phyloP scores from a whole-genome alignment of 805 yeast species.

The Scheffersomyces amazonensis region DNA sequence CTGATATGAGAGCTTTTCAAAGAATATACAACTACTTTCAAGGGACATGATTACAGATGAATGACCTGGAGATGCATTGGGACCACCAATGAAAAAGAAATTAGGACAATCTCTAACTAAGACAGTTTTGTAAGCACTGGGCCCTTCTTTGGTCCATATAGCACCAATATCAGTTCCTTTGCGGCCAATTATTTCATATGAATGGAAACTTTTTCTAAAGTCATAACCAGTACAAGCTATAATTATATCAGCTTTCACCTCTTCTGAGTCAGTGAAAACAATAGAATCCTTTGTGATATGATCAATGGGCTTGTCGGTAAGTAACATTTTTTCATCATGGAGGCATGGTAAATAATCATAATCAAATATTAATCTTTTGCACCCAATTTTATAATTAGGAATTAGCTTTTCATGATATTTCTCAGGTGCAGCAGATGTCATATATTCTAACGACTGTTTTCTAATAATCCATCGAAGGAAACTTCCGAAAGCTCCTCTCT shows the following conservation, averaged over 20 bases:
- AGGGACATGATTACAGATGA: slow-evolving; percentile 38
- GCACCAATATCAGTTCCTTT: slow-evolving; percentile 18
- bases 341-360: slow-evolving; percentile 32
- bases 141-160: slow-evolving; percentile 28
- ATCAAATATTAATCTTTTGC: slow-evolving; percentile 40
- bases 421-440: slow-evolving; percentile 26
- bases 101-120: slow-evolving; percentile 34
- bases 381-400: slow-evolving; percentile 40
- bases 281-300: slow-evolving; percentile 26
- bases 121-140: slow-evolving; percentile 33
- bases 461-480: neutral
- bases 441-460: slow-evolving; percentile 14
- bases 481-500: slow-evolving; percentile 11
- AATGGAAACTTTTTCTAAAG: slow-evolving; percentile 13
- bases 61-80: slow-evolving; percentile 43
- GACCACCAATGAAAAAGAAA: slow-evolving; percentile 34
- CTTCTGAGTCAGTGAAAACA: slow-evolving; percentile 23
- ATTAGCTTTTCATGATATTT: slow-evolving; percentile 29
- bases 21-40: slow-evolving; percentile 29
- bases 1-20: slow-evolving; percentile 19
- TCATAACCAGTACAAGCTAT: slow-evolving; percentile 44
- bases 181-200: slow-evolving; percentile 21
- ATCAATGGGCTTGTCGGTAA: slow-evolving; percentile 19
- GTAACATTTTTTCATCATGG: slow-evolving; percentile 26
- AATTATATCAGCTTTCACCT: slow-evolving; percentile 32